These are phyloP conservation scores for Penicillium ucsense DNA, from an alignment of 495 filamentous ascomycete genomes.

Conservation along the genomic window DNA sequence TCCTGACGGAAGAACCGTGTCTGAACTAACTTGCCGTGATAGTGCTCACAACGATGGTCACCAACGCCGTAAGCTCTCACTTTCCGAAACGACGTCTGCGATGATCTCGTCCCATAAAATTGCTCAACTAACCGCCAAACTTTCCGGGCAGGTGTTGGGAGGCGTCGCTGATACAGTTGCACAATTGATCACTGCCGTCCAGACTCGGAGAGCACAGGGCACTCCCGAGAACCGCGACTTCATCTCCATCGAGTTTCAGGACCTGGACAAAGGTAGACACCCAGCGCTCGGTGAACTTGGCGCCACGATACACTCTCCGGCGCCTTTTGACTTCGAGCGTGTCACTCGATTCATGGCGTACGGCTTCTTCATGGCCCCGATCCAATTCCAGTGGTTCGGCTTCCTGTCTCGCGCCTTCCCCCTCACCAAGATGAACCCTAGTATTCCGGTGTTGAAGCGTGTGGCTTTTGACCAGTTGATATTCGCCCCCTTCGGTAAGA, in stretches of 20 bases:
- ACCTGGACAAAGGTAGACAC: constrained; percentile 76
- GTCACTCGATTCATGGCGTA: constrained; percentile 92
- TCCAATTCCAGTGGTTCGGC: constrained; percentile 96
- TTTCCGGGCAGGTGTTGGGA: constrained; percentile 54
- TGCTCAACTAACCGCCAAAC: constrained; percentile 6
- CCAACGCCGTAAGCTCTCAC: constrained; percentile 66
- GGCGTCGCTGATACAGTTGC: constrained; percentile 93
- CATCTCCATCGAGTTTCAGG: constrained; percentile 79
- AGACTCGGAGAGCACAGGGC: constrained; percentile 50
- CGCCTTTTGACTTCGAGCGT: constrained; percentile 92
- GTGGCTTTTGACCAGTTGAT: constrained; percentile 91
- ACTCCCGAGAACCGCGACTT: constrained; percentile 54
- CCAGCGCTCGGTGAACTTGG: constrained; percentile 57
- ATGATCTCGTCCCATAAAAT: background rate
- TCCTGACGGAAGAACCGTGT: no score
- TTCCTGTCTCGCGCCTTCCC: constrained; percentile 80
- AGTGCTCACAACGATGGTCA: constrained; percentile 97
- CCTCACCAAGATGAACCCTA: constrained; percentile 64
- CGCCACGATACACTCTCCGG: constrained; percentile 52
- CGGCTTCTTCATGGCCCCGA: constrained; percentile 87
- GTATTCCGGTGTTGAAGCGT: constrained; percentile 72
- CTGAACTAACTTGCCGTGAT: constrained; percentile 12
- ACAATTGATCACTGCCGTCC: constrained; percentile 81
- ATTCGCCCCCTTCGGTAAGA: constrained; percentile 79
- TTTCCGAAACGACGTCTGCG: background rate